These are phyloP conservation scores for Mesembryanthemum crystallinum DNA, from an alignment of 148 eudicot genomes.

Conservation along the genomic window DNA sequence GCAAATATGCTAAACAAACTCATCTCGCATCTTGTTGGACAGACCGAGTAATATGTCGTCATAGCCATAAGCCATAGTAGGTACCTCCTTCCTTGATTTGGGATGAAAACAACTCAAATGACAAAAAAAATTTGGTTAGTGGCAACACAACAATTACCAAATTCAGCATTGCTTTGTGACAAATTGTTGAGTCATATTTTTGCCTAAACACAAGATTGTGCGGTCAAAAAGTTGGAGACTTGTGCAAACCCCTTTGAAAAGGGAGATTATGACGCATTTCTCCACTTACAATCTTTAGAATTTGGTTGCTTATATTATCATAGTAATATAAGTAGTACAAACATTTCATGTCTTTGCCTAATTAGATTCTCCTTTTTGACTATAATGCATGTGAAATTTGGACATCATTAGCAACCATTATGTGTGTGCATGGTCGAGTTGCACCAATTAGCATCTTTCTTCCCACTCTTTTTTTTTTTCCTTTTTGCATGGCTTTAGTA, in stretches of 20 bases:
- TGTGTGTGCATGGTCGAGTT: not conserved
- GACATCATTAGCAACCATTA: not conserved
- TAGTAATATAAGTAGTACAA: not conserved
- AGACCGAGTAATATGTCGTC: too few relatives aligned
- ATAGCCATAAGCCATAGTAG: too few relatives aligned
- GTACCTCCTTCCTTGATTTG: not conserved
- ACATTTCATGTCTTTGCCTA: not conserved
- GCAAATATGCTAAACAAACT: too few relatives aligned
- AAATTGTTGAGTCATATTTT: slow-evolving; percentile 12
- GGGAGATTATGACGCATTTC: slow-evolving; percentile 5
- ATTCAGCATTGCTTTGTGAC: not conserved
- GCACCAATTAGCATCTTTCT: not conserved
- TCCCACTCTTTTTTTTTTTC: not conserved
- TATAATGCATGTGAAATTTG: not conserved
- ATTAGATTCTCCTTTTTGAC: not conserved
- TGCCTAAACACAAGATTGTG: slow-evolving; percentile 4
- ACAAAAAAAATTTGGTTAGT: too few relatives aligned
- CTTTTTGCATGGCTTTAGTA: not conserved
- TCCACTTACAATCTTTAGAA: not conserved
- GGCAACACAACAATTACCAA: too few relatives aligned
- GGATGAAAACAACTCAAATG: not conserved
- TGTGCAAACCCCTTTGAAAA: not conserved
- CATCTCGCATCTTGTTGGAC: too few relatives aligned
- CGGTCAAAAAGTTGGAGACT: not conserved
- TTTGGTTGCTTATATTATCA: slow-evolving; percentile 4